Evolutionary conservation across 345 rosid species (phyloP).

Genomic region (Arabis alpina): DNA sequence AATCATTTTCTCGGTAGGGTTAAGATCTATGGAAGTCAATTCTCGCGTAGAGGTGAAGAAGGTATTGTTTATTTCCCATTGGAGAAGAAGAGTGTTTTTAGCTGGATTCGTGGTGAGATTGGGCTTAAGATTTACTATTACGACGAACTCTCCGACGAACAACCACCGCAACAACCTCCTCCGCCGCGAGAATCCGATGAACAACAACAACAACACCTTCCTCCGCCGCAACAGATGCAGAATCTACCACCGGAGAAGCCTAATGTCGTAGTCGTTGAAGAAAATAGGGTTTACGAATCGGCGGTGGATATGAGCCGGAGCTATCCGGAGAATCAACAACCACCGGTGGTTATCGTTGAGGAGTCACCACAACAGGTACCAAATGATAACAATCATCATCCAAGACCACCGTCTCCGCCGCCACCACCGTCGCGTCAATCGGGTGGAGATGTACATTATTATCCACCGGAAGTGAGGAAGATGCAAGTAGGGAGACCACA

Average conservation of each 20-base stretch:
- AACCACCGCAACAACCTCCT: conserved; percentile 25
- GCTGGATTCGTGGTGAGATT: conserved; percentile 92
- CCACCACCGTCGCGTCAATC: conserved; percentile 39
- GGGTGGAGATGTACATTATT: conserved; percentile 31
- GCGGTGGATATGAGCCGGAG: conserved; percentile 42
- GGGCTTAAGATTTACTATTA: conserved; percentile 77
- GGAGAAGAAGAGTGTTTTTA: conserved; percentile 93
- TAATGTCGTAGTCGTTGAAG: conserved; percentile 59
- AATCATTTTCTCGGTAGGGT: conserved; percentile 91
- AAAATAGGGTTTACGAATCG: conserved; percentile 57
- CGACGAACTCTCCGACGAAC: conserved; percentile 60
- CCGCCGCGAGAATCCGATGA: conserved; percentile 31
- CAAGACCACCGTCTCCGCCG: conserved; percentile 35
- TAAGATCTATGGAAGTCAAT: conserved; percentile 84
- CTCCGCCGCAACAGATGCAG: conserved; percentile 44
- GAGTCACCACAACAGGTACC: conserved; percentile 51
- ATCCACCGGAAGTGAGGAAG: conserved; percentile 64
- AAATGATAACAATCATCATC: conserved; percentile 19
- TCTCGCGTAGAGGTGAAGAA: conserved; percentile 70
- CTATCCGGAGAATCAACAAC: conserved; percentile 48
- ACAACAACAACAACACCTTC: conserved; percentile 14
- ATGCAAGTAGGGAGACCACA: conserved; percentile 60
- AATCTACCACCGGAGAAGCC: conserved; percentile 46
- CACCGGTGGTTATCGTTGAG: conserved; percentile 58
- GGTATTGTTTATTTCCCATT: conserved; percentile 73